phyloP scores from a whole-genome alignment of 2,329 filamentous ascomycete species.

The Diaporthe destruens region DNA sequence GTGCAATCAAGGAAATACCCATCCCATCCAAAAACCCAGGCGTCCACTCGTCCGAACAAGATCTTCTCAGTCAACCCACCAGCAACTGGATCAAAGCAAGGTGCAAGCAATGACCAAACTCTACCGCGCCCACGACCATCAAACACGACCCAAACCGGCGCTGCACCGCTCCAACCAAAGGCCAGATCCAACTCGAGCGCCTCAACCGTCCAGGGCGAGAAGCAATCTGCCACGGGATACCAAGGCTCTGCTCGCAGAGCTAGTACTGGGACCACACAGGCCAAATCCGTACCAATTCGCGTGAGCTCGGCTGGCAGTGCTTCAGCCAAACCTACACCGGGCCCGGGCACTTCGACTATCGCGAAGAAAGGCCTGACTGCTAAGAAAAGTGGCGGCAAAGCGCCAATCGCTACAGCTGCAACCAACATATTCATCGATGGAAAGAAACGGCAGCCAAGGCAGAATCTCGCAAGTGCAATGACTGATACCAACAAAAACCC shows the following conservation, averaged over 20 bases:
- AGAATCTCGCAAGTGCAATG: conserved; percentile 54
- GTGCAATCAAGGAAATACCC: conserved; percentile 6
- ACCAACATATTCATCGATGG: conserved; percentile 63
- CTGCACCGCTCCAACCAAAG: background rate
- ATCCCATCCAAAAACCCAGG: conserved; percentile 9
- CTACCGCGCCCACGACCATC: background rate
- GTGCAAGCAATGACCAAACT: background rate
- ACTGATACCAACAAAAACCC: conserved; percentile 56
- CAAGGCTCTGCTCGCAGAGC: conserved; percentile 52
- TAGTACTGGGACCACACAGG: conserved; percentile 4
- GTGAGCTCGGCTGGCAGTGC: background rate
- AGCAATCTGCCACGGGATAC: conserved; percentile 47
- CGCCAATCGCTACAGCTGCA: conserved; percentile 43
- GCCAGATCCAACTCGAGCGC: background rate
- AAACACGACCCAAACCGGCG: background rate
- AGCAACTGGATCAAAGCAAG: conserved; percentile 47
- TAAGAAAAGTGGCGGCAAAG: conserved; percentile 48
- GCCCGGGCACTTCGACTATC: background rate
- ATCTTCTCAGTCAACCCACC: conserved; percentile 54
- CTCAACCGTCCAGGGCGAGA: conserved; percentile 22
- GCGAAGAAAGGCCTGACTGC: conserved; percentile 41
- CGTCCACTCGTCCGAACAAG: conserved; percentile 11
- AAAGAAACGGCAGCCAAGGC: conserved; percentile 53
- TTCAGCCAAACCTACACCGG: background rate
- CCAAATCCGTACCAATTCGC: conserved; percentile 34